Evolutionary conservation across 495 filamentous ascomycete genomes (phyloP), one percentile per base, ranked within the genome.

Genomic region (Penicillium canescens): DNA sequence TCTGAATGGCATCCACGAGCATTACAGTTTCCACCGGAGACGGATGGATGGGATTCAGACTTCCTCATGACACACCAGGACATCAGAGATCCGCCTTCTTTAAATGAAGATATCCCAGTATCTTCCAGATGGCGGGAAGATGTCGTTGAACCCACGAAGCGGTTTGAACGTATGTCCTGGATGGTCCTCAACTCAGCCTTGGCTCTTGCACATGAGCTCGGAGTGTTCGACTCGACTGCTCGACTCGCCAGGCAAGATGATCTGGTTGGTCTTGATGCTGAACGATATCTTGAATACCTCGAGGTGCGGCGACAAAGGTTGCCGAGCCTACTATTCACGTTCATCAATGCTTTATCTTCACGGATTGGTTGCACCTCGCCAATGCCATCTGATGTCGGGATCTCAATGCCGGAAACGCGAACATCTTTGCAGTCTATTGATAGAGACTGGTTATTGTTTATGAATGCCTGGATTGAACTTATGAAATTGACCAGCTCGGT

Each of bases 111-210:
- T 5, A 41, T 60, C 18, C 59, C 63, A 10, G 56, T 66, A 26
- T 51, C 52, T 12, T 55, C 60, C 38, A 34, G 61, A 11, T 70
- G 67, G 64, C 57, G 44, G 26, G 56, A 66, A 42, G 62, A 64
- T 48, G 65, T 70, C 9, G 63, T 75, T 21, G 74, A 77, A 52
- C 74, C 71, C 1, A 67, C 71, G 4, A 70, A 66, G 35, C 57
- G 71, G 40, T 67, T 65, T 3, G 74, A 75, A 39, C 65, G 68
- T 4, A 76, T 76, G 71, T 71, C 72, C 1, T 78, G 73, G 73
- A 75, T 75, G 68, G 38, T 65, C 34, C 57, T 77, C 36, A 66
- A 69, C 26, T 65, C 63, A 42, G 72, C 70, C 3, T 40, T 75
- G 18, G 66, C 69, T 4, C 63, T 77, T 9, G 66, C 70, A 3